Evolutionary conservation across 768 basidiomycete genomes (phyloP), one percentile per base, ranked within the genome.

Genomic region (Leccinum boreale): DNA sequence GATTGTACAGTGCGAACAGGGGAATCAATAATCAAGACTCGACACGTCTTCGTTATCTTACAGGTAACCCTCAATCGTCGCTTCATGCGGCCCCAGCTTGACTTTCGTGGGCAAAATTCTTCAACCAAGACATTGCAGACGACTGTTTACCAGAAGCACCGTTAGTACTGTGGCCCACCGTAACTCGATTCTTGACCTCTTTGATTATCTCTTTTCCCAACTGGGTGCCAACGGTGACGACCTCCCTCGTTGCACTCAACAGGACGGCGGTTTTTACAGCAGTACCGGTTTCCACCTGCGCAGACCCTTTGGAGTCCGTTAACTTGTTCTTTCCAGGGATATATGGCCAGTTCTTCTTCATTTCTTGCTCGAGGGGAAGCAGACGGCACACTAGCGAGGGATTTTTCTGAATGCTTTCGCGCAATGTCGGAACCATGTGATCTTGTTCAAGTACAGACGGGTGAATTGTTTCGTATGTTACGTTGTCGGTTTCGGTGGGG

Each of bases 401-500:
- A 57, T 82, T 67, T n/a, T 72, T 66, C 44, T 69, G 63, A 21
- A 87, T 51, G 14, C 65, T 69, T 15, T 68, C 61, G 15, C 58
- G 62, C 29, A 86, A 61, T 17, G 70, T 63, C 5, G 76, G 69
- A 50, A 68, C 62, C 7, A 78, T 59, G 15, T 64, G 57, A 4
- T 59, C 63, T 61, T 85, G 86, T 35, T 77, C 68, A 36, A 83
- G 63, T 2, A 84, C 85, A 14, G 87, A 88, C 4, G 80, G 72
- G 60, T 89, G 87, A 36, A 88, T 80, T 1, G 68, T 77, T 71
- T 90, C 87, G 50, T 83, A 76, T 0, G 86, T 86, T 4, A 77
- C 58, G 23, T 77, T 64, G 58, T 84, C 68, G 0, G 74, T 69
- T 11, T 61, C 48, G 1, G 73, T 78, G 2, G 87, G 86, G 26